These are phyloP conservation scores for Sugiyamaella japonica DNA, from an alignment of 1,139 yeast genomes.

Conservation along the genomic window DNA sequence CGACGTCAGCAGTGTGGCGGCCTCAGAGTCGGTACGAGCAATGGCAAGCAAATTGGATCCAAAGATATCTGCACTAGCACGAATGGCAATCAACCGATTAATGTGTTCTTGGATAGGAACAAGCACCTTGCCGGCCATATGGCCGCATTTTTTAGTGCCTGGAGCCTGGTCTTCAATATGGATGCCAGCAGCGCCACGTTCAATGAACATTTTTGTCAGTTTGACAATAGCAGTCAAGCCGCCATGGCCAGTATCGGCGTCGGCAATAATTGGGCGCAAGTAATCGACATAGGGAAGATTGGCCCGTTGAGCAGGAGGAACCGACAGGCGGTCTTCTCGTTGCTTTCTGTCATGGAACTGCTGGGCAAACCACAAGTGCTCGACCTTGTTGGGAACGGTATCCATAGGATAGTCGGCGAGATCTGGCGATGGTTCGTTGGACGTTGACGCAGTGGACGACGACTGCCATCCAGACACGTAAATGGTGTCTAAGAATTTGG, in stretches of 20 bases:
- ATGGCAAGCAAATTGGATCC: slow-evolving; percentile 83
- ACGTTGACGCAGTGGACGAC: slow-evolving; percentile 94
- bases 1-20: slow-evolving; percentile 90
- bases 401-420: slow-evolving; percentile 98
- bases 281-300: slow-evolving; percentile 65
- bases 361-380: slow-evolving; percentile 96
- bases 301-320: slow-evolving; percentile 63
- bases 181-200: slow-evolving; percentile 98
- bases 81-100: slow-evolving; percentile 87
- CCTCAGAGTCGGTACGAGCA: slow-evolving; percentile 97
- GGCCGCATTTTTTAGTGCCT: slow-evolving; percentile 97
- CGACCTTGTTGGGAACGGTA: slow-evolving; percentile 98
- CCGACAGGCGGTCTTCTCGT: slow-evolving; percentile 73
- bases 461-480: slow-evolving; percentile 99
- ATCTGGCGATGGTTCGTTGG: slow-evolving; percentile 97
- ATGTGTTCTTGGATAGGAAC: slow-evolving; percentile 98
- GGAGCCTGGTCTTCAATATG: slow-evolving; percentile 99
- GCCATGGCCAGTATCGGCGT: slow-evolving; percentile 99
- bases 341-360: slow-evolving; percentile 97
- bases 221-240: slow-evolving; percentile 95
- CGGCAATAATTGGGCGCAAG: slow-evolving; percentile 92
- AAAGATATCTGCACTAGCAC: slow-evolving; percentile 94
- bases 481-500: slow-evolving; percentile 86
- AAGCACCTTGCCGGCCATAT: slow-evolving; percentile 97
- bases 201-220: slow-evolving; percentile 93